These are phyloP conservation scores for Arthrinium phaeospermum DNA, from an alignment of 2,329 filamentous ascomycete genomes.

Conservation along the genomic window DNA sequence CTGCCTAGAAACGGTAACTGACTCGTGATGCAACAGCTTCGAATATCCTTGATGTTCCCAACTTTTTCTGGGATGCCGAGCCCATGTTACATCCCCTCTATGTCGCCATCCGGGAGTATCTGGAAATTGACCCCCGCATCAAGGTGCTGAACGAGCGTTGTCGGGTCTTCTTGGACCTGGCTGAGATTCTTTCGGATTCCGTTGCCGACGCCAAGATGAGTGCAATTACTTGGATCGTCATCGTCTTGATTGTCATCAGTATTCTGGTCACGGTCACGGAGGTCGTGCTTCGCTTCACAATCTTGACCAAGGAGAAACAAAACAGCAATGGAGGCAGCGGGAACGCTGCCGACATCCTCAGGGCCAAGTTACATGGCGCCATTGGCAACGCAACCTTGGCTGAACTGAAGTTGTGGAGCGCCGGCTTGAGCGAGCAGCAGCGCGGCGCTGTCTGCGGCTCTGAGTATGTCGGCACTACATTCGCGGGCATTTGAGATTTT, in stretches of 20 bases:
- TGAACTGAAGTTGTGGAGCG: conserved; percentile 38
- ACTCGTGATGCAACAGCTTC: conserved; percentile 63
- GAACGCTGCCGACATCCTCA: conserved; percentile 21
- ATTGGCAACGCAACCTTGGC: conserved; percentile 37
- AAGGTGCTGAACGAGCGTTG: conserved; percentile 97
- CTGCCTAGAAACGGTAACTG: background rate
- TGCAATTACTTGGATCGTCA: conserved; percentile 96
- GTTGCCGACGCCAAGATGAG: conserved; percentile 97
- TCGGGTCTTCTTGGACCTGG: conserved; percentile 92
- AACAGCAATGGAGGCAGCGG: conserved; percentile 20
- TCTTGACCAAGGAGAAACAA: conserved; percentile 59
- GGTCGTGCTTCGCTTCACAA: conserved; percentile 83
- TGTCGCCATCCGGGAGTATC: conserved; percentile 91
- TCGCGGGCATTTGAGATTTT: conserved; percentile 19
- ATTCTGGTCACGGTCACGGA: conserved; percentile 92
- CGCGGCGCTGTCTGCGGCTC: conserved; percentile 37
- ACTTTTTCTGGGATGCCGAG: conserved; percentile 98
- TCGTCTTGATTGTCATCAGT: conserved; percentile 87
- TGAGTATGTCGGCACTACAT: conserved; percentile 14
- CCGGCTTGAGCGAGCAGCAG: conserved; percentile 35
- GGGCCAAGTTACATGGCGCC: conserved; percentile 31
- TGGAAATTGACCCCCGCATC: conserved; percentile 95
- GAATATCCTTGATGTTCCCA: conserved; percentile 94
- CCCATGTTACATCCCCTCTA: conserved; percentile 95
- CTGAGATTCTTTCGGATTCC: conserved; percentile 90